A percentile compares a stretch with the other conserved stretches of the same genome.
Conservation (phyloP, 306 rosid genomes). For the Hylodesmum podocarpum region DNA sequence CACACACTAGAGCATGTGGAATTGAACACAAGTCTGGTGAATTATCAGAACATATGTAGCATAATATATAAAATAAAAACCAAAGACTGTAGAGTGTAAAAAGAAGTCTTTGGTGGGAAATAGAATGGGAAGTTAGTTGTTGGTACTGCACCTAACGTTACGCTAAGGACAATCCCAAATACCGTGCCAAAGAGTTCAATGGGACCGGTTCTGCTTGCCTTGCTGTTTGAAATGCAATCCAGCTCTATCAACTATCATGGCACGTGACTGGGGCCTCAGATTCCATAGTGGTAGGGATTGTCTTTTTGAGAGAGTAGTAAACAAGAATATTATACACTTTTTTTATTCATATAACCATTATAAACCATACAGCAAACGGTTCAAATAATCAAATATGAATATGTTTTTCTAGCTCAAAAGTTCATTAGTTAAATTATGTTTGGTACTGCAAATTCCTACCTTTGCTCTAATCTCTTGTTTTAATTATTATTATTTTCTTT, state of each 20-base stretch:
- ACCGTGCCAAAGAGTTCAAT: conserved; percentile 10
- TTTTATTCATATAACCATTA: not conserved
- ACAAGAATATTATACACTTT: not conserved
- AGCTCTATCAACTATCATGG: conserved; percentile 24
- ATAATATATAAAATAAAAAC: not conserved
- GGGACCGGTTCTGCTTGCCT: conserved; percentile 39
- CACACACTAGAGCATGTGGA: conserved; percentile 39
- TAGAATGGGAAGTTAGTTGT: conserved; percentile 32
- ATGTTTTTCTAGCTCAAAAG: not conserved
- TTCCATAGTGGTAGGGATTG: not conserved
- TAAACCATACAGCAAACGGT: not conserved
- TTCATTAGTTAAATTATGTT: not conserved
- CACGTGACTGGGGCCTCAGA: conserved; percentile 55
- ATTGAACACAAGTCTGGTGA: conserved; percentile 24
- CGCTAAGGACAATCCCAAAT: conserved; percentile 39
- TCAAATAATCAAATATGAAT: not conserved
- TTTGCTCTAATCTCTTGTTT: conserved; percentile 27
- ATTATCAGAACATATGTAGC: not conserved
- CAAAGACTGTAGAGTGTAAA: not conserved
- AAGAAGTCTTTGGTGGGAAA: not conserved
- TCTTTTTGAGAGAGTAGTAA: not conserved
- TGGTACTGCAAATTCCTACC: conserved; percentile 13
- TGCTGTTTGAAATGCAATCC: conserved; percentile 34
- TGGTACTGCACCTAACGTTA: conserved; percentile 30
- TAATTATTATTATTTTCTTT: not conserved